Base-by-base conservation (phyloP, 768 basidiomycete genomes). In the Austroboletus festivus region DNA sequence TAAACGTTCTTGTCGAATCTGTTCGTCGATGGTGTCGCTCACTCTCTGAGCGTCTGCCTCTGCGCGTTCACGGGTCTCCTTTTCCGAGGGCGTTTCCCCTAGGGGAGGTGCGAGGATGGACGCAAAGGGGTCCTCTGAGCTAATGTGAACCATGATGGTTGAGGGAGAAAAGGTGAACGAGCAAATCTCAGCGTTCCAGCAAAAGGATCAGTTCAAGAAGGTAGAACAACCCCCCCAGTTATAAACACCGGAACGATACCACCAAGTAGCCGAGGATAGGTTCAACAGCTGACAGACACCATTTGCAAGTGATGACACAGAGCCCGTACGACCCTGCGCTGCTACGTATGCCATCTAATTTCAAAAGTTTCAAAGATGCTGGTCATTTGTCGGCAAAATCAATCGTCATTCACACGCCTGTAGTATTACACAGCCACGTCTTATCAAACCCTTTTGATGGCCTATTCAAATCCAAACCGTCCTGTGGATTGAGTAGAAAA, bases 1-100 rank as follows among this genome's bases (percentile, higher is more conserved):
- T 13, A 76, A 74, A 52, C 70, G 76, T 62, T 89, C 88, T 45
- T 71, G 73, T 42, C 78, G 76, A 37, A 91, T 69, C 63, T 81
- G 77, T 46, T 85, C 85, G 72, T 91, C 89, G 50, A 91, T 91
- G 51, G 80, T 76, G 37, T 89, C 85, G 65, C 83, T 80, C 37
- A 85, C 70, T 52, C 74, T 70, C 58, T 78, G 76, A 0, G 85
- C 88, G 48, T 82, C 78, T 0, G 74, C 75, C 65, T 89, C 89
- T 5, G 75, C 76, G 12, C 64, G 68, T 58, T 86, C 79, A 28
- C 89, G 75, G 16, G 68, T 65, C 31, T 71, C 70, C 35, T 77
- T 78, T 51, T 82, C 75, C 21, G 78, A 76, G 1, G 73, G 69
- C 0, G 84, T 79, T 58, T 90, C 89, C 58, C 81, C 70, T 1